Evolutionary conservation across 129 eudicot genomes (phyloP).

Genomic region (Tagetes erecta): DNA sequence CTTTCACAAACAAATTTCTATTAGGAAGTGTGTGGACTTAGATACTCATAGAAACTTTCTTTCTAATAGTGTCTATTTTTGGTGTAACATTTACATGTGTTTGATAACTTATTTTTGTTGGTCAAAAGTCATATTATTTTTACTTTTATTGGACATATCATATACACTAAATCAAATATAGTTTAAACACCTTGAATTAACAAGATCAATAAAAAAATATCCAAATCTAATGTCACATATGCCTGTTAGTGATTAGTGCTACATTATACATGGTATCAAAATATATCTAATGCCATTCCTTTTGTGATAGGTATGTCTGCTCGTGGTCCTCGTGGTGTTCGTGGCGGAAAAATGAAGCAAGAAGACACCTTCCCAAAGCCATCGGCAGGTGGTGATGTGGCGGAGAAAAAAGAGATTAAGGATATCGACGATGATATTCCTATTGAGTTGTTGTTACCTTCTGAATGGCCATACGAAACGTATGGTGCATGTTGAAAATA

Average conservation of each 20-base stretch:
- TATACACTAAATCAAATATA: background rate
- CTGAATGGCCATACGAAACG: conserved; percentile 25
- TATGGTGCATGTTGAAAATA: background rate
- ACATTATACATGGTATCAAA: background rate
- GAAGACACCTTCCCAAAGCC: background rate
- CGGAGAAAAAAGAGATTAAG: background rate
- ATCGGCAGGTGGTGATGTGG: background rate
- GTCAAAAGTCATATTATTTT: conserved; percentile 27
- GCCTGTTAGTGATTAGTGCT: background rate
- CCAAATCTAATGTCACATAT: background rate
- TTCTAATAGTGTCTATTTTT: conserved; percentile 10
- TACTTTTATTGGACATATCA: background rate
- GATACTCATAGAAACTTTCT: conserved; percentile 3
- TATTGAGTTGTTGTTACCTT: conserved; percentile 22
- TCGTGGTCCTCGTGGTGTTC: background rate
- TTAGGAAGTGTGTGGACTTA: background rate
- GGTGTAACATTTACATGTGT: conserved; percentile 22
- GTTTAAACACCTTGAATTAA: background rate
- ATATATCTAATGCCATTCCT: background rate
- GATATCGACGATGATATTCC: conserved; percentile 13
- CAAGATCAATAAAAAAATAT: background rate
- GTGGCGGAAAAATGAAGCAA: conserved; percentile 9
- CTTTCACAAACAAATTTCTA: background rate
- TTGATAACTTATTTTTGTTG: background rate
- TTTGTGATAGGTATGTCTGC: conserved; percentile 8